These are phyloP conservation scores for Grosmannia serpens DNA, from an alignment of 2,329 filamentous ascomycete species.

Conservation along the genomic window DNA sequence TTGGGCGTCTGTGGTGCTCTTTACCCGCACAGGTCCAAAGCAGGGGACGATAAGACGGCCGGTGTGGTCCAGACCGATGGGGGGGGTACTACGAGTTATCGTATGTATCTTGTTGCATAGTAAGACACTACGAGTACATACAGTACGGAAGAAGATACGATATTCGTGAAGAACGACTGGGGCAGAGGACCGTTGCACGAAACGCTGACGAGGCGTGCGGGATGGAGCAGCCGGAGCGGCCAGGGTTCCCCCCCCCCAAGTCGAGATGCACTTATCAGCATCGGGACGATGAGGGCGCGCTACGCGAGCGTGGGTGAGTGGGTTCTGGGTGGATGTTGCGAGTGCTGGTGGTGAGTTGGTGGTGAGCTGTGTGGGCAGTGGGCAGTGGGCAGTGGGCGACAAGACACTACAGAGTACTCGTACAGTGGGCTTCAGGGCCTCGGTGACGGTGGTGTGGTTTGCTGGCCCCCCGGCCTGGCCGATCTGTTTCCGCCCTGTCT, in stretches of 20 bases:
- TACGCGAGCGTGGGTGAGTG: not conserved
- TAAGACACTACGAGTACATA: not conserved
- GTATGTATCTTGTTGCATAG: not conserved
- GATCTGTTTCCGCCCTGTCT: not conserved
- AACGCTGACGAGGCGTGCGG: not conserved
- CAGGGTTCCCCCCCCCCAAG: not conserved
- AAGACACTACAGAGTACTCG: too few species aligned
- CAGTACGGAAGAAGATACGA: not conserved
- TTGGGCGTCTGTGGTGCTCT: not conserved
- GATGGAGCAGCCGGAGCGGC: not conserved
- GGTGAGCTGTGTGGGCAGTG: not conserved
- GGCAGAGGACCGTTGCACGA: not conserved
- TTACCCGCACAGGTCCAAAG: too few species aligned
- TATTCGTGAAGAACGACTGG: not conserved
- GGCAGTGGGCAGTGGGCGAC: not conserved
- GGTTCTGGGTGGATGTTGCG: too few species aligned
- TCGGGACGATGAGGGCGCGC: too few species aligned
- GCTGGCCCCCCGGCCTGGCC: not conserved
- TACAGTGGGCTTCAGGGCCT: too few species aligned
- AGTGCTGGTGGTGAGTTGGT: not conserved
- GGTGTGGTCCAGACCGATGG: conserved; percentile 7
- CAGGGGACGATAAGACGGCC: not conserved
- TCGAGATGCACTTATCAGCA: too few species aligned
- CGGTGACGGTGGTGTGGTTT: not conserved
- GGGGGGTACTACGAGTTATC: not conserved